phyloP scores from a whole-genome alignment of 1,139 yeast genomes.

The Taphrina flavorubra region DNA sequence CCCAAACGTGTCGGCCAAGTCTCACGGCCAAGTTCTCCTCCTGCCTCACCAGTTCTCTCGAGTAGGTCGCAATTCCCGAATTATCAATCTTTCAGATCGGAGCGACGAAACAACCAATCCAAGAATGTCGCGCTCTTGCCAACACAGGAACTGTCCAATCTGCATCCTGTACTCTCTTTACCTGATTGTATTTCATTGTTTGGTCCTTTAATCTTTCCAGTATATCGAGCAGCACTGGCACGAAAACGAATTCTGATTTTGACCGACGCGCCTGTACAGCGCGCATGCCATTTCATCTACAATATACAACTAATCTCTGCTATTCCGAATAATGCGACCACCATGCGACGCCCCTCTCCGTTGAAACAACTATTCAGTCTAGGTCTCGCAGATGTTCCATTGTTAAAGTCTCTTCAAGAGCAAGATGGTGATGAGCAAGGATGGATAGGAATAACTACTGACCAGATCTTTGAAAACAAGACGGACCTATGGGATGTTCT shows the following conservation, averaged over 20 bases:
- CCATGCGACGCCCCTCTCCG: constrained; percentile 26
- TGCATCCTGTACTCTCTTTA: constrained; percentile 26
- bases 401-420: not conserved
- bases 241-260: constrained; percentile 17
- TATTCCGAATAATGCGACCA: constrained; percentile 25
- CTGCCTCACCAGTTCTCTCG: constrained; percentile 28
- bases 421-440: constrained; percentile 14
- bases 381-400: constrained; percentile 13
- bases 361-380: constrained; percentile 23
- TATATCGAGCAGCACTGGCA: constrained; percentile 21
- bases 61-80: constrained; percentile 8
- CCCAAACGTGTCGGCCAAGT: not conserved
- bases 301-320: constrained; percentile 26
- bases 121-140: constrained; percentile 12
- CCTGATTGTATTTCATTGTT: constrained; percentile 24
- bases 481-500: constrained; percentile 21
- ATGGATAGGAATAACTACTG: constrained; percentile 29
- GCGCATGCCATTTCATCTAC: constrained; percentile 30
- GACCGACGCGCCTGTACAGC: constrained; percentile 21
- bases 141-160: constrained; percentile 27
- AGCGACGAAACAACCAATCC: constrained; percentile 11
- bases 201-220: constrained; percentile 26
- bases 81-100: constrained; percentile 21
- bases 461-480: constrained; percentile 15
- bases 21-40: constrained; percentile 15